Evolutionary conservation across 345 rosid species (phyloP), one percentile per base, ranked within the genome.

Genomic region (Reutealis trisperma): DNA sequence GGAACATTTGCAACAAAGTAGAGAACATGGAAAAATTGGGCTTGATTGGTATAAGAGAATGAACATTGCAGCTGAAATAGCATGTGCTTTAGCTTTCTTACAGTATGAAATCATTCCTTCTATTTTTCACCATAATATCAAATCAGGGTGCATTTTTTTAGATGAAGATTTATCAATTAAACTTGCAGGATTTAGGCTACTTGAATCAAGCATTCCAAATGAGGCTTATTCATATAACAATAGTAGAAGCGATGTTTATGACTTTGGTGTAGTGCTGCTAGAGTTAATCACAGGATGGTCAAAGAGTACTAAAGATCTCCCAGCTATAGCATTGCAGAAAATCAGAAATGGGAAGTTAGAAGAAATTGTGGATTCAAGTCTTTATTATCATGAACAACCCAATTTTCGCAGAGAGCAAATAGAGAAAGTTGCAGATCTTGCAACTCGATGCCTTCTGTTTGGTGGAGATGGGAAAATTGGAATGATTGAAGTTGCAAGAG

Each of bases 381-480:
- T 94, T n/a, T 87, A 88, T 82, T 88, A 84, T 79, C 90, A 89
- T 24, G 94, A 90, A 85, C 94, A 87, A 64, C 83, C 93, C 0
- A 22, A 73, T 30, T 74, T 67, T 10, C 86, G 81, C 24, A 80
- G 85, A 69, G 92, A 91, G 75, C 94, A 94, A 82, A 92, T 94
- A 62, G 88, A 88, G 74, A 80, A 74, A 64, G 89, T 90, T 5
- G 92, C 94, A 60, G 97, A 94, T 78, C 80, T 94, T 15, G 97
- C 94, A 14, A 90, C 92, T 0, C 76, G 96, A 81, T 92, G 98
- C 77, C 67, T 92, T 77, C 42, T 94, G 80, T 89, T 90, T 65
- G 97, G 94, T 18, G 87, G 90, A 64, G 93, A 88, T 79, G 96
- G 96, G 22, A 91, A 87, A 78, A 86, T 92, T 61, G 92, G 92